These are phyloP conservation scores for Lactarius akahatsu DNA, from an alignment of 768 basidiomycete species.

Conservation along the genomic window DNA sequence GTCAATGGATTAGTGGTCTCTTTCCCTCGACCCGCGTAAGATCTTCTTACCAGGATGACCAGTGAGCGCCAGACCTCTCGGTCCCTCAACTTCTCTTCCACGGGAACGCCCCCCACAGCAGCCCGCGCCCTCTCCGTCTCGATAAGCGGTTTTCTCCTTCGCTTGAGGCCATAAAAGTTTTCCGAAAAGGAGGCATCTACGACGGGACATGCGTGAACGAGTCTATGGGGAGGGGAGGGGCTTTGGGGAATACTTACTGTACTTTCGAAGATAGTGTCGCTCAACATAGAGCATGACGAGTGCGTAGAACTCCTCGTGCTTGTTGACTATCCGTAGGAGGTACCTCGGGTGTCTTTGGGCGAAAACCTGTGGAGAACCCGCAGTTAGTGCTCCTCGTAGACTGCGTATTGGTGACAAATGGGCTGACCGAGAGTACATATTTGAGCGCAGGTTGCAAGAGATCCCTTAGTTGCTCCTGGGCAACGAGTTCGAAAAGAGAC, in stretches of 20 bases:
- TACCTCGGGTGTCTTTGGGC: constrained; percentile 94
- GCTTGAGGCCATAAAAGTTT: constrained; percentile 92
- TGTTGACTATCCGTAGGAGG: constrained; percentile 84
- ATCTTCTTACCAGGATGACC: constrained; percentile 67
- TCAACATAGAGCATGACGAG: constrained; percentile 87
- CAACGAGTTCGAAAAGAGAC: constrained; percentile 87
- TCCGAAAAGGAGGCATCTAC: constrained; percentile 94
- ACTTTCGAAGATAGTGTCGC: constrained; percentile 81
- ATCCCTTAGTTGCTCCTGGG: constrained; percentile 90
- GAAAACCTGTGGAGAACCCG: constrained; percentile 61
- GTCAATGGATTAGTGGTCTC: not conserved
- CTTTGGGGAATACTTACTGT: constrained; percentile 53
- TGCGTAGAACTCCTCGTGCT: constrained; percentile 96
- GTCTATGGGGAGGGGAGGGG: not conserved
- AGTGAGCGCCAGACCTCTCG: constrained; percentile 76
- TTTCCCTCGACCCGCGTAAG: not conserved
- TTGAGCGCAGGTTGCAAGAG: constrained; percentile 92
- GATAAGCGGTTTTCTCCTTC: constrained; percentile 69
- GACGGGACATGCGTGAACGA: not conserved
- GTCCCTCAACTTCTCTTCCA: constrained; percentile 62
- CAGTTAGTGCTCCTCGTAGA: not conserved
- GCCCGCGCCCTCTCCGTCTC: constrained; percentile 63
- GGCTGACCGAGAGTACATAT: constrained; percentile 84
- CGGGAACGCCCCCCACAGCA: constrained; percentile 64
- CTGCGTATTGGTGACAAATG: not conserved